phyloP scores from a whole-genome alignment of 106 monocot genomes.

The Dactylorhiza incarnata region DNA sequence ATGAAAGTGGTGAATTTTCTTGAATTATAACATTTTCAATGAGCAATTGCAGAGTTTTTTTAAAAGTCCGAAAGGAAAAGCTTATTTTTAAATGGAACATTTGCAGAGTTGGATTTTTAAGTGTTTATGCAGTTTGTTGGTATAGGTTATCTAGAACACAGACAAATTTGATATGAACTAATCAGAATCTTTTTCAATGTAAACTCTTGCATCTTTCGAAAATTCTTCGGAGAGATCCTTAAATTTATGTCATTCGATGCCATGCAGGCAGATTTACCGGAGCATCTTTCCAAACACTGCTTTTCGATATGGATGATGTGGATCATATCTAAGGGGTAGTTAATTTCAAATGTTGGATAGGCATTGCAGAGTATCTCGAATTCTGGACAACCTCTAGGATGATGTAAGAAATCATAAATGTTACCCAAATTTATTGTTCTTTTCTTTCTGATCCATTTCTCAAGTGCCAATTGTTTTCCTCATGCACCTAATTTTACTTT shows the following conservation, averaged over 20 bases:
- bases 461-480: not conserved
- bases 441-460: not conserved
- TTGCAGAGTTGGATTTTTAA: too few relatives aligned
- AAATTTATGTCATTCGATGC: not conserved
- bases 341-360: not conserved
- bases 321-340: conserved; percentile 16
- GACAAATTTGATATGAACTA: not conserved
- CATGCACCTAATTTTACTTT: not conserved
- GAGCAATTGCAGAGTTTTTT: too few relatives aligned
- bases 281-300: conserved; percentile 37
- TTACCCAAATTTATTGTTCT: not conserved
- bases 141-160: not conserved
- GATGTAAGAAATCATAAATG: not conserved
- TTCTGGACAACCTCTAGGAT: not conserved
- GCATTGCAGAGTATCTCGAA: not conserved
- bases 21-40: not conserved
- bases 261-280: conserved; percentile 43
- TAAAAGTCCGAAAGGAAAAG: not conserved
- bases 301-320: conserved; percentile 45
- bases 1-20: not conserved
- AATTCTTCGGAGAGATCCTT: not conserved
- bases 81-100: not conserved
- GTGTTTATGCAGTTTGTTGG: not conserved
- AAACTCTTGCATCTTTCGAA: not conserved
- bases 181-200: not conserved